phyloP scores from a whole-genome alignment of 2,329 filamentous ascomycete genomes.

The Laburnicola sp. region DNA sequence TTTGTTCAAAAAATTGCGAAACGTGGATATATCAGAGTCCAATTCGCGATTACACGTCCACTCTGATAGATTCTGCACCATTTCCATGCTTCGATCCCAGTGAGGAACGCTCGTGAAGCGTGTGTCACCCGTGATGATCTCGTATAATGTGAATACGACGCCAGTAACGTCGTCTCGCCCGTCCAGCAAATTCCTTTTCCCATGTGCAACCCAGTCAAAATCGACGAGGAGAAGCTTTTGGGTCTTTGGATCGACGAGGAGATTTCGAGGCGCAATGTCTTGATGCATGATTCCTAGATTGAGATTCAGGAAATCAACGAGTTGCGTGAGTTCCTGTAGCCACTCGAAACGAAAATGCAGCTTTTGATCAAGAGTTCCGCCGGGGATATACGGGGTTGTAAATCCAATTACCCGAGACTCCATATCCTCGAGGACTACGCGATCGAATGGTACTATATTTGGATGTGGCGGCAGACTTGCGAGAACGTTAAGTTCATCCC shows the following conservation, averaged over 20 bases:
- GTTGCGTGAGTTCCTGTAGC: constrained; percentile 7
- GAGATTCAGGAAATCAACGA: constrained; percentile 28
- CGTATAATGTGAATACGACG: constrained; percentile 32
- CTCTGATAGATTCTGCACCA: constrained; percentile 8
- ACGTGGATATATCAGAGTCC: constrained; percentile 2
- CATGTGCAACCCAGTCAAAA: constrained; percentile 17
- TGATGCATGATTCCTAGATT: constrained; percentile 38
- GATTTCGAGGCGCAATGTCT: constrained; percentile 18
- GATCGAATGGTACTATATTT: constrained; percentile 35
- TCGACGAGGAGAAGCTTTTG: constrained; percentile 12
- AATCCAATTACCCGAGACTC: constrained; percentile 5
- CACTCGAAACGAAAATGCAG: constrained; percentile 6
- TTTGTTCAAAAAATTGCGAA: constrained; percentile 4
- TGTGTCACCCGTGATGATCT: constrained; percentile 32
- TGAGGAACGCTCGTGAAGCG: constrained; percentile 25
- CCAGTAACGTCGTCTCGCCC: constrained; percentile 28
- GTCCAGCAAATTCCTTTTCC: constrained; percentile 16
- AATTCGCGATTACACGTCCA: constrained; percentile 6
- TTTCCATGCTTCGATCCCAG: constrained; percentile 26
- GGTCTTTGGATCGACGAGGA: constrained; percentile 20
- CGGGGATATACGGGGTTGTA: constrained; percentile 5
- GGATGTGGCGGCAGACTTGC: constrained; percentile 31
- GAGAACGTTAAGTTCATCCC: constrained; percentile 33
- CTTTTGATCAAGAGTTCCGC: not conserved
- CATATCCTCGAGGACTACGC: constrained; percentile 24